A percentile compares a stretch with the other conserved stretches of the same genome.
Evolutionary conservation across 2,329 filamentous ascomycete species (phyloP).

Genomic region (Penicillium frequentans): DNA sequence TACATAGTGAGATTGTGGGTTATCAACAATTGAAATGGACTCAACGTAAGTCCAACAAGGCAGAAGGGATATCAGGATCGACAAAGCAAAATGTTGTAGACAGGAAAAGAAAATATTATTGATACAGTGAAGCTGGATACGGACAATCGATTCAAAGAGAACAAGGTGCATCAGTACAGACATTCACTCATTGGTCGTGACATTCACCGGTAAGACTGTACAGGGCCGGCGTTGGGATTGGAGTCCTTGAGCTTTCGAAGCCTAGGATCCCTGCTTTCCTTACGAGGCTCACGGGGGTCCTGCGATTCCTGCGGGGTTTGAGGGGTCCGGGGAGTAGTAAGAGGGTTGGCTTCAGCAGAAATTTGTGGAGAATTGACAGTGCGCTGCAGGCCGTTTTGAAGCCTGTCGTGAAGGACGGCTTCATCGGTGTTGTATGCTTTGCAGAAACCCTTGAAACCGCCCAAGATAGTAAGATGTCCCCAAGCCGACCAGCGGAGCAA

Average conservation of each 20-base stretch:
- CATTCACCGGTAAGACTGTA: neutral
- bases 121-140: neutral
- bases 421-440: neutral
- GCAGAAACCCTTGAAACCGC: conserved; percentile 1
- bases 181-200: neutral
- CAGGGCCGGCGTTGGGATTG: neutral
- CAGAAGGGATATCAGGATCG: neutral
- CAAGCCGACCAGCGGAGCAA: conserved; percentile 10
- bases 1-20: neutral
- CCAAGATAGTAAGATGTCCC: conserved; percentile 11
- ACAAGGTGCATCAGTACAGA: no score
- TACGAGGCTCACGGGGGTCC: neutral
- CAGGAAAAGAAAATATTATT: neutral
- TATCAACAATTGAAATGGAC: neutral
- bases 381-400: neutral
- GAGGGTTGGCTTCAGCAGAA: neutral
- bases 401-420: neutral
- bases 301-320: neutral
- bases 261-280: neutral
- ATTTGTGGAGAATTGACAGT: neutral
- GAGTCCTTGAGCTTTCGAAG: neutral
- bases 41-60: neutral
- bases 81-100: neutral
- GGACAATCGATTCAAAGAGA: no score
- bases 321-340: neutral